Base-by-base conservation (phyloP, 495 filamentous ascomycete species). In the Trichoderma gamsii region DNA sequence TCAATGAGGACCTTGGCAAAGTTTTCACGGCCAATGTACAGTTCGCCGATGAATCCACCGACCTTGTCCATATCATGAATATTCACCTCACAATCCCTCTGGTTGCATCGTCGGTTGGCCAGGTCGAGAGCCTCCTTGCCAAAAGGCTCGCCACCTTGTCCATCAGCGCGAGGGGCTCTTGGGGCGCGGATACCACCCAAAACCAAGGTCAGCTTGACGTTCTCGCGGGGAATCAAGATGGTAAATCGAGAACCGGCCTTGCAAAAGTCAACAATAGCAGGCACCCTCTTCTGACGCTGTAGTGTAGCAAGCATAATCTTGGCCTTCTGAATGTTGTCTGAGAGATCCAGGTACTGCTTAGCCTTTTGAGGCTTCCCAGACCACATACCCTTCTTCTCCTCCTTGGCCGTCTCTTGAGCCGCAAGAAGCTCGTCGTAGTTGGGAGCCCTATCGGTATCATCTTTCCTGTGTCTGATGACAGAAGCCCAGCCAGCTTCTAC, bases 81-180 rank as follows among this genome's bases (percentile, higher is more conserved):
- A 69, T 98, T 92, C 69, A 99, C 92, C 79, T 98, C 95, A 52
- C 96, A 93, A 73, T 99, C 96, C 61, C 96, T 87, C 82, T 99
- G 96, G 81, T 93, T 89, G 78, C 89, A 91, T 51, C 92, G 89
- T 66, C 85, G 89, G 76, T 91, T 92, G 32, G 92, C 92, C 71
- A 97, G 86, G 41, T 98, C 93, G 65, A 96, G 86, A 1, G 94
- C 95, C 79, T 99, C 96, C 73, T 95, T 88, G 13, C 96, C 96
- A 70, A 96, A 98, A 1, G 96, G 95, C 78, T 99, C 96, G 4
- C 87, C 88, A 68, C 90, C 87, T 67, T 99, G 96, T 63, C 82
- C 86, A 8, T 89, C 80, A 65, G 88, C 90, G 35, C 96, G 87
- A n/a, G 77, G 77, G 69, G 95, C 93, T 66, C 88, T 86, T 13